Conservation (phyloP, 805 yeast species). For the Yarrowia alimentaria region DNA sequence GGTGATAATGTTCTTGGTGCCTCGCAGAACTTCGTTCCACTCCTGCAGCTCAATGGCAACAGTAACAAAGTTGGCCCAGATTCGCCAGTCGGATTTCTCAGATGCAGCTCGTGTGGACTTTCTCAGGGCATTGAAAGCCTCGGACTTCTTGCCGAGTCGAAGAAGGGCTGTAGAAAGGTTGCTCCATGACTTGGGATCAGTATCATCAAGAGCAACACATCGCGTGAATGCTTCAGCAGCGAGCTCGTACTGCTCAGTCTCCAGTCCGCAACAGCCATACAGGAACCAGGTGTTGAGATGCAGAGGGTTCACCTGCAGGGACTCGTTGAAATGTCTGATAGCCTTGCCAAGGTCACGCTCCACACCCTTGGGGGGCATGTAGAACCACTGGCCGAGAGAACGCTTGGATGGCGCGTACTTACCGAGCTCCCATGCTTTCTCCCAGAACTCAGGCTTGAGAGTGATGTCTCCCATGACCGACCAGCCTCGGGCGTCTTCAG, state of each 20-base stretch:
- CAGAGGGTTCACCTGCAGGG: slow-evolving; percentile 69
- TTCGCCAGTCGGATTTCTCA: slow-evolving; percentile 73
- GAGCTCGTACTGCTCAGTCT: slow-evolving; percentile 61
- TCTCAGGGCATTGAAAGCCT: slow-evolving; percentile 81
- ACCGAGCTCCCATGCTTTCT: slow-evolving; percentile 82
- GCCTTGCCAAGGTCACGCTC: slow-evolving; percentile 53
- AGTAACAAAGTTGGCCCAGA: slow-evolving; percentile 81
- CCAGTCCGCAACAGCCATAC: slow-evolving; percentile 88
- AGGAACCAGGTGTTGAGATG: slow-evolving; percentile 83
- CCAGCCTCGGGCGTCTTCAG: slow-evolving; percentile 78
- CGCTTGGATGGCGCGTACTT: slow-evolving; percentile 81
- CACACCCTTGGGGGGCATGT: slow-evolving; percentile 56
- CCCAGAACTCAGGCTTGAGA: slow-evolving; percentile 75
- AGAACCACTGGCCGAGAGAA: slow-evolving; percentile 71
- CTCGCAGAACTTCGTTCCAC: slow-evolving; percentile 84
- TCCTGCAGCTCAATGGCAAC: slow-evolving; percentile 80
- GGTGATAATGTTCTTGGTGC: slow-evolving; percentile 61
- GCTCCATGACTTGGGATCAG: slow-evolving; percentile 83
- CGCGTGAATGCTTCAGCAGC: slow-evolving; percentile 92
- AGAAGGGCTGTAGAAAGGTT: slow-evolving; percentile 81
- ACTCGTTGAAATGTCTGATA: slow-evolving; percentile 68
- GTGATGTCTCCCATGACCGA: slow-evolving; percentile 83
- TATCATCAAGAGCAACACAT: slow-evolving; percentile 81
- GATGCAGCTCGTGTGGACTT: slow-evolving; percentile 71
- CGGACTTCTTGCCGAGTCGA: slow-evolving; percentile 59